Evolutionary conservation across 768 basidiomycete species (phyloP).

Genomic region (Gymnopilus dilepis): DNA sequence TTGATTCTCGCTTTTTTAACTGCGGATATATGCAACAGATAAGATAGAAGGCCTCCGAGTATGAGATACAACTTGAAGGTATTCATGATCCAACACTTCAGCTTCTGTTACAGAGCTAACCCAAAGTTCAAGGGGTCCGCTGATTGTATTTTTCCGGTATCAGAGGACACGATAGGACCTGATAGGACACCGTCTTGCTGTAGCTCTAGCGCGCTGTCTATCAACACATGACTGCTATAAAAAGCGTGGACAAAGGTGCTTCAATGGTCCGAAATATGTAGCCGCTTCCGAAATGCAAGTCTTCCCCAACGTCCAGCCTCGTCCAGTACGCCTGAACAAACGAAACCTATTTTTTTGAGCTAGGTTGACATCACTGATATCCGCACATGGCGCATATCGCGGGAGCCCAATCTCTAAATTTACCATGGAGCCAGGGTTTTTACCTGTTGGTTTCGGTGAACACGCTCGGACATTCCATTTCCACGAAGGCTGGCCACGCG

Average conservation of each 20-base stretch:
- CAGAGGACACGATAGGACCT: neutral
- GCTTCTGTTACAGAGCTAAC: conserved; percentile 3
- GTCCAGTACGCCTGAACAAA: neutral
- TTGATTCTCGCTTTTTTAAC: neutral
- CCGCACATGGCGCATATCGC: neutral
- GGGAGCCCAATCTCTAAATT: neutral
- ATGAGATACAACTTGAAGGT: neutral
- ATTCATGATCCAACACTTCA: neutral
- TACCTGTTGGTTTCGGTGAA: neutral
- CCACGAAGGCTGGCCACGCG: neutral
- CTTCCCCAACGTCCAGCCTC: no score
- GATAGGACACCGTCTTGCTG: neutral
- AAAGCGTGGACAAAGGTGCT: neutral
- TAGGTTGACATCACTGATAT: neutral
- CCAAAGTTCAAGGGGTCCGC: neutral
- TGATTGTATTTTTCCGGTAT: neutral
- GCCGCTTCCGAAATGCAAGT: neutral
- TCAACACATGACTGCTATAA: neutral
- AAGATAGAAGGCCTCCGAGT: conserved; percentile 2
- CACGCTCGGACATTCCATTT: neutral
- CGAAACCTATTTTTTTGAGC: neutral
- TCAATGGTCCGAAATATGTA: neutral
- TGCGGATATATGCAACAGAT: neutral
- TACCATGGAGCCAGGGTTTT: neutral
- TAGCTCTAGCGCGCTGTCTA: neutral